phyloP scores from a whole-genome alignment of 2,329 filamentous ascomycete species.

The Emmonsia crescens region DNA sequence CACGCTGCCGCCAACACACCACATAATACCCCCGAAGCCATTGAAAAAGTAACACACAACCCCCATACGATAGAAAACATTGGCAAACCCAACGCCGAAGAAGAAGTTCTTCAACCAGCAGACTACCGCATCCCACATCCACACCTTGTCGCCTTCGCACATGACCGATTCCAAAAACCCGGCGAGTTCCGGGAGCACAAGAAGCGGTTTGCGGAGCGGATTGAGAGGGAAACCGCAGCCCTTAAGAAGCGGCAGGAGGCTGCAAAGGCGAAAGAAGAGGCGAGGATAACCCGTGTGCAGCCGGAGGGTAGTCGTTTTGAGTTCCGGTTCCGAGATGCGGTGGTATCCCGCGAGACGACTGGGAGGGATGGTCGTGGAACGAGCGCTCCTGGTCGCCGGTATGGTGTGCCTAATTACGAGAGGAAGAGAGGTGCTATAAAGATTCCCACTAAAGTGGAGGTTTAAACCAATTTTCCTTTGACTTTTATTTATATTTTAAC shows the following conservation, averaged over 20 bases:
- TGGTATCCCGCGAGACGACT: conserved; percentile 44
- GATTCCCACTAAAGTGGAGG: conserved; percentile 50
- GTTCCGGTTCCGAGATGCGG: conserved; percentile 47
- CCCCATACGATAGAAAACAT: conserved; percentile 30
- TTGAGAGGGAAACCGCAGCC: conserved; percentile 29
- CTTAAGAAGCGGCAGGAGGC: conserved; percentile 30
- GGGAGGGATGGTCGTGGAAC: conserved; percentile 45
- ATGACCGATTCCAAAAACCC: conserved; percentile 31
- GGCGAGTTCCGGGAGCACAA: conserved; percentile 23
- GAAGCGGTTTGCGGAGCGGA: conserved; percentile 35
- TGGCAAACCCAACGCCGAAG: conserved; percentile 32
- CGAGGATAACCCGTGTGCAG: conserved; percentile 33
- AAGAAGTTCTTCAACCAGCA: conserved; percentile 47
- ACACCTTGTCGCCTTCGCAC: conserved; percentile 43
- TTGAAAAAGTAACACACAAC: conserved; percentile 20
- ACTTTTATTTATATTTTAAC: background rate
- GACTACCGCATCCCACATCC: conserved; percentile 55
- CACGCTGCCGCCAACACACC: conserved; percentile 16
- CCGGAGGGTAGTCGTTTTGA: conserved; percentile 45
- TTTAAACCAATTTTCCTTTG: conserved; percentile 19
- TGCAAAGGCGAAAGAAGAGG: conserved; percentile 34
- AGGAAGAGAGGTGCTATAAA: conserved; percentile 53
- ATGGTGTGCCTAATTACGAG: conserved; percentile 52
- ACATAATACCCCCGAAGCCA: conserved; percentile 25
- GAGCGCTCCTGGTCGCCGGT: conserved; percentile 47